Conservation (phyloP, 495 filamentous ascomycete genomes). For the Penicillium argentinense region DNA sequence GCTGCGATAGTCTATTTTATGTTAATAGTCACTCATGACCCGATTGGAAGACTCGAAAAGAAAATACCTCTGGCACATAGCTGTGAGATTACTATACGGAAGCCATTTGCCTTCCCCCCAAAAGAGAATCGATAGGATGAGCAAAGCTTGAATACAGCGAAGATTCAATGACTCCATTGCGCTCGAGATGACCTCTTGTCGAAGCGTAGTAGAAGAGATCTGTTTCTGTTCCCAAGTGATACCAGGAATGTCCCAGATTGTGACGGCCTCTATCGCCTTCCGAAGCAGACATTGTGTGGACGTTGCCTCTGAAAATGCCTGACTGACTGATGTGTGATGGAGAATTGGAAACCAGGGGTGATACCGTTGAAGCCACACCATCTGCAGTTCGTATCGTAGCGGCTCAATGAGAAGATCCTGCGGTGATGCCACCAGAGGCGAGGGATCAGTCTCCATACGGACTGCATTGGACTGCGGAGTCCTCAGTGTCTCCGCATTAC, state of each 20-base stretch:
- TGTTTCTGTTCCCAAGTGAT: neutral
- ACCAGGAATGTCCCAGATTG: neutral
- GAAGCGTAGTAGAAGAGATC: constrained; percentile 1
- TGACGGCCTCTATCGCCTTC: neutral
- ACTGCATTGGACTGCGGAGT: too few species aligned
- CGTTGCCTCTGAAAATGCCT: constrained; percentile 2
- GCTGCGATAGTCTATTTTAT: too few species aligned
- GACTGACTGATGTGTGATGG: constrained; percentile 23
- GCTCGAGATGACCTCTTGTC: constrained; percentile 18
- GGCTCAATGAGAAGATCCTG: constrained; percentile 12
- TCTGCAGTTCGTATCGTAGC: constrained; percentile 20
- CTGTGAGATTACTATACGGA: constrained; percentile 31
- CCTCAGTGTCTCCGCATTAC: too few species aligned
- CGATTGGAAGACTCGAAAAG: too few species aligned
- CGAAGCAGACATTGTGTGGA: neutral
- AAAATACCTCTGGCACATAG: too few species aligned
- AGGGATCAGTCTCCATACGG: too few species aligned
- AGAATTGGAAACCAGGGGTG: constrained; percentile 38
- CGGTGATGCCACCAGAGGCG: too few species aligned
- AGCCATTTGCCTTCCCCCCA: constrained; percentile 27
- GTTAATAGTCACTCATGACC: too few species aligned
- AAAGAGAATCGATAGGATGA: constrained; percentile 28
- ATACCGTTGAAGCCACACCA: constrained; percentile 30
- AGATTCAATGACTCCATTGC: constrained; percentile 18
- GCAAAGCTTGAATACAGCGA: constrained; percentile 27